Conservation (phyloP, 176 grass and related monocot genomes). For the Zea luxurians region DNA sequence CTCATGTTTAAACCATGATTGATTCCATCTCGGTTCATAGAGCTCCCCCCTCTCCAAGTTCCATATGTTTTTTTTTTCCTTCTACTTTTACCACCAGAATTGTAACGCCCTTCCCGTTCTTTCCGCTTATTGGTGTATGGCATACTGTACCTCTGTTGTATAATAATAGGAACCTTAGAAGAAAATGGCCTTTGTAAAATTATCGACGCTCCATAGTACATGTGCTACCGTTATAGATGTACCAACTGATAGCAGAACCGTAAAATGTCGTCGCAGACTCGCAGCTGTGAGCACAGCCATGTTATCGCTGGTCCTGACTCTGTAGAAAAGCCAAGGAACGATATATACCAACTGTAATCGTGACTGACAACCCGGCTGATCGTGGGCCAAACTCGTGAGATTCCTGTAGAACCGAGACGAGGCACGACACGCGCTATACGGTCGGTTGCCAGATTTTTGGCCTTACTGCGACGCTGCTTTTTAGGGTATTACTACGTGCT, state of each 20-base stretch:
- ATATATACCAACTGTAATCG: background rate
- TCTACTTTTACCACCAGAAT: background rate
- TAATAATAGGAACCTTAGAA: background rate
- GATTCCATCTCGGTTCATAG: conserved; percentile 9
- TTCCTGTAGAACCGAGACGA: background rate
- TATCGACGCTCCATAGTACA: background rate
- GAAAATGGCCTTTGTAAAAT: background rate
- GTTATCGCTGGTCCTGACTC: conserved; percentile 5
- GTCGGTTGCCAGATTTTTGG: background rate
- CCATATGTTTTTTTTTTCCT: background rate
- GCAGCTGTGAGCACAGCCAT: background rate
- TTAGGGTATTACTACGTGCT: background rate
- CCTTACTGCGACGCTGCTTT: background rate
- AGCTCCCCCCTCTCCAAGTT: background rate
- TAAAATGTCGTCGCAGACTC: background rate
- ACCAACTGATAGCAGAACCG: background rate
- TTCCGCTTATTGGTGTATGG: background rate
- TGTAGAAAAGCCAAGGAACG: conserved; percentile 1
- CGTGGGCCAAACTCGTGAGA: background rate
- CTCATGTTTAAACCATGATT: background rate
- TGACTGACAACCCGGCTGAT: conserved; percentile 4
- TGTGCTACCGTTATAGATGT: background rate
- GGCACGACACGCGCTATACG: background rate
- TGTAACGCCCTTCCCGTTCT: background rate
- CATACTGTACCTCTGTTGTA: background rate